Evolutionary conservation across 1,284 basidiomycete genomes (phyloP), one percentile per base, ranked within the genome.

Genomic region (Ustilago lituana): DNA sequence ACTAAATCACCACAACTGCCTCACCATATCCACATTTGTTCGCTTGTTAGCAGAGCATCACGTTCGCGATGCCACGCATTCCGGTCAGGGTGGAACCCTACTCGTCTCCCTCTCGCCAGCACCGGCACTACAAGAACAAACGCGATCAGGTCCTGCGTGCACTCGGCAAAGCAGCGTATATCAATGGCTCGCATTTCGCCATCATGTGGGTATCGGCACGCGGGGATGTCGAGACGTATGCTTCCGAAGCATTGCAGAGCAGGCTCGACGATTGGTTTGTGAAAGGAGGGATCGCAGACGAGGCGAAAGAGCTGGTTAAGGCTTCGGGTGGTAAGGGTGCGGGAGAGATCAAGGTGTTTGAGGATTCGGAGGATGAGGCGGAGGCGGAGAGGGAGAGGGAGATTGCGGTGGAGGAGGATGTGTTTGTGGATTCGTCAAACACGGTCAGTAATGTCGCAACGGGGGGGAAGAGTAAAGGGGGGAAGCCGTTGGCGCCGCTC

Each of bases 21-120:
- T n/a, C n/a, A n/a, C n/a, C n/a, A n/a, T n/a, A n/a, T n/a, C n/a
- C n/a, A n/a, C n/a, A n/a, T n/a, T n/a, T n/a, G n/a, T n/a, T n/a
- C n/a, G n/a, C n/a, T n/a, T n/a, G n/a, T n/a, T n/a, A n/a, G n/a
- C n/a, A n/a, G n/a, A n/a, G n/a, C n/a, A n/a, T n/a, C n/a, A n/a
- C n/a, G n/a, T n/a, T n/a, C n/a, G n/a, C n/a, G n/a, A 85, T 86
- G 85, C 85, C 85, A 40, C 84, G 85, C 54, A 86, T 86, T 57
- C 85, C 85, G 12, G 83, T 85, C 24, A 80, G 85, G 35, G 85
- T 85, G 40, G 85, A 85, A 56, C 85, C 85, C n/a, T 86, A 86
- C 76, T 82, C 82, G 68, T 84, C 84, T 20, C 82, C 85, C 11
- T 83, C 84, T 8, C 83, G 85, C 36, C 85, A 85, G 67, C 85